Evolutionary conservation across 768 basidiomycete genomes (phyloP), one percentile per base, ranked within the genome.

Genomic region (Boletus rubroflammeus): DNA sequence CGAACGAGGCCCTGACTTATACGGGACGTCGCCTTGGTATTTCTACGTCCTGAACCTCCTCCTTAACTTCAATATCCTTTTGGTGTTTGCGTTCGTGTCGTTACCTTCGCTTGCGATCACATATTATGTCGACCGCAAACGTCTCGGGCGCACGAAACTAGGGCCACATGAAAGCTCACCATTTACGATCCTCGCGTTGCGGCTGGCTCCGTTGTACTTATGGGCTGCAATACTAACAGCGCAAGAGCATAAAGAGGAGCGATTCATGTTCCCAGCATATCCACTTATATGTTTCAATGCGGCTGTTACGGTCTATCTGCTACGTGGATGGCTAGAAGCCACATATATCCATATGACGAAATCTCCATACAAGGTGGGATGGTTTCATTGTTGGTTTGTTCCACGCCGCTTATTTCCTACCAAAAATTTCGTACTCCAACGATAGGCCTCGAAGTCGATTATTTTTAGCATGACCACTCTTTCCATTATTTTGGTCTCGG

Each of bases 221-320:
- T 98, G 97, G 96, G 63, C 86, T 43, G 80, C 72, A 1, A 86
- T 97, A 57, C 73, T 99, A 60, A 84, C 83, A 5, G 61, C 77
- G 3, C 96, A 98, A 72, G 75, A 88, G 1, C 97, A 99, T 73
- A 99, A 99, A 73, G 97, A 99, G 72, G 97, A 99, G 67, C 80
- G 97, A n/a, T 99, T 99, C 75, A 89, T 98, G 85, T 98, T 86
- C 71, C 96, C 97, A 1, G 87, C 83, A 2, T 98, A 96, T 68
- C 90, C 93, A 2, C 70, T 98, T 31, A 72, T 98, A 44, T 93
- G 92, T 66, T 93, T 98, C 74, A 98, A 98, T 65, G 96, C 94
- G 0, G 91, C 93, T 5, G 85, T 94, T n/a, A 78, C 86, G 13
- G 59, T 96, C 11, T 98, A 90, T 68, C 77, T 99, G 40, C 62